A percentile compares a stretch with the other conserved stretches of the same genome.
phyloP scores from a whole-genome alignment of 768 basidiomycete genomes.

The Dacryopinax spathularia region DNA sequence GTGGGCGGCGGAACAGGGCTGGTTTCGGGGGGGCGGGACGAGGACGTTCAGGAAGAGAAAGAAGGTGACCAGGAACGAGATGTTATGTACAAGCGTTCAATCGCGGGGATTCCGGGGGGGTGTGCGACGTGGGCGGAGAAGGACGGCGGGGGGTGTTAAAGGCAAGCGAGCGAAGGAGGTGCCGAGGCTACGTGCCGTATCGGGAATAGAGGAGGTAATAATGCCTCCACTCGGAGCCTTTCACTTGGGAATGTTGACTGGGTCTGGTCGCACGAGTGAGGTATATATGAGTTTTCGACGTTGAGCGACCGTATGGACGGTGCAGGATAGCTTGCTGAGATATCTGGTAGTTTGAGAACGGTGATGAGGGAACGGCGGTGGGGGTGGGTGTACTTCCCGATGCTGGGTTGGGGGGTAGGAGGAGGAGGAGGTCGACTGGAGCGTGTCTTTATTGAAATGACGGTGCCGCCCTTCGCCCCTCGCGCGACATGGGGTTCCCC shows the following conservation, averaged over 20 bases:
- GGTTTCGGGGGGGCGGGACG: background rate
- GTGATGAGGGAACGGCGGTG: background rate
- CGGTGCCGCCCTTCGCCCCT: background rate
- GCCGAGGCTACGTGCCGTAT: background rate
- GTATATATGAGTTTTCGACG: background rate
- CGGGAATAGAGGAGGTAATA: slow-evolving; percentile 1
- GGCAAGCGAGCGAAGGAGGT: background rate
- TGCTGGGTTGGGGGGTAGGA: too few species aligned
- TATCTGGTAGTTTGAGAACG: background rate
- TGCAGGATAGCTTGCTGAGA: too few species aligned
- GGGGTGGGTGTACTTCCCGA: background rate
- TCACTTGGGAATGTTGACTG: background rate
- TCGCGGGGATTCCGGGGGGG: background rate
- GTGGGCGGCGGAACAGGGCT: background rate
- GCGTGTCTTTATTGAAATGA: background rate
- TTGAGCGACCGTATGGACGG: background rate
- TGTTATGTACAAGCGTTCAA: background rate
- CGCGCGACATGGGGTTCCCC: slow-evolving; percentile 2
- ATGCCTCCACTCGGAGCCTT: slow-evolving; percentile 2
- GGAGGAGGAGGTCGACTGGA: background rate
- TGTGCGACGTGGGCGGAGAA: slow-evolving; percentile 4
- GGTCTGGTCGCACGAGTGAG: too few species aligned
- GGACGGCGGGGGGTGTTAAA: too few species aligned
- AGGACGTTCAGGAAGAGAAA: background rate
- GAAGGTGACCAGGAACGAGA: background rate